phyloP scores from a whole-genome alignment of 2,329 filamentous ascomycete species.

The Pseudogymnoascus verrucosus region DNA sequence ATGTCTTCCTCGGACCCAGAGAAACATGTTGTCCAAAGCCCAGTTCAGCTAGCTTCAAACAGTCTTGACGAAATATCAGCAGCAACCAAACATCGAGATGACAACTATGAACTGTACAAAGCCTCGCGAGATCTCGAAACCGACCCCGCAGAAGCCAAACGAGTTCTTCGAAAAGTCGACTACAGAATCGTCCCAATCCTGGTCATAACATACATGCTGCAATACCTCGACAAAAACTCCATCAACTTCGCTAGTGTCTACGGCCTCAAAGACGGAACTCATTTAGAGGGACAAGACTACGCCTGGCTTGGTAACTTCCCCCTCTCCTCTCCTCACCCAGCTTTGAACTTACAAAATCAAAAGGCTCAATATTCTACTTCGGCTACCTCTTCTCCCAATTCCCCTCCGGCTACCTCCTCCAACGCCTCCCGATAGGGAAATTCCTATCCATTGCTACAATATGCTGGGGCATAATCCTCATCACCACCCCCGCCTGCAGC shows the following conservation, averaged over 20 bases:
- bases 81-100: slow-evolving; percentile 25
- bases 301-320: slow-evolving; percentile 36
- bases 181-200: slow-evolving; percentile 45
- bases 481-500: slow-evolving; percentile 59
- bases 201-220: slow-evolving; percentile 50
- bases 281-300: slow-evolving; percentile 42
- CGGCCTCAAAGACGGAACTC: slow-evolving; percentile 38
- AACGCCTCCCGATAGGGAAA: slow-evolving; percentile 56
- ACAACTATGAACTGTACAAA: slow-evolving; percentile 32
- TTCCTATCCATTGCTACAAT: slow-evolving; percentile 57
- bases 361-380: slow-evolving; percentile 63
- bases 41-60: not conserved
- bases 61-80: slow-evolving; percentile 16
- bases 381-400: slow-evolving; percentile 69
- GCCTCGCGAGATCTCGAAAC: slow-evolving; percentile 21
- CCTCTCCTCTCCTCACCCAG: slow-evolving; percentile 26
- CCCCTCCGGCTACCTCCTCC: slow-evolving; percentile 62
- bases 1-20: slow-evolving; percentile 16
- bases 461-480: slow-evolving; percentile 59
- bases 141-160: slow-evolving; percentile 24
- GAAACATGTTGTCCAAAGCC: slow-evolving; percentile 12
- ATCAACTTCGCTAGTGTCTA: slow-evolving; percentile 44
- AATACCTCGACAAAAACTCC: slow-evolving; percentile 54
- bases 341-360: slow-evolving; percentile 50
- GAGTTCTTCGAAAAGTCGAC: slow-evolving; percentile 49